Evolutionary conservation across 2,329 filamentous ascomycete species (phyloP), one percentile per base, ranked within the genome.

Genomic region (Zymoseptoria crescenta): DNA sequence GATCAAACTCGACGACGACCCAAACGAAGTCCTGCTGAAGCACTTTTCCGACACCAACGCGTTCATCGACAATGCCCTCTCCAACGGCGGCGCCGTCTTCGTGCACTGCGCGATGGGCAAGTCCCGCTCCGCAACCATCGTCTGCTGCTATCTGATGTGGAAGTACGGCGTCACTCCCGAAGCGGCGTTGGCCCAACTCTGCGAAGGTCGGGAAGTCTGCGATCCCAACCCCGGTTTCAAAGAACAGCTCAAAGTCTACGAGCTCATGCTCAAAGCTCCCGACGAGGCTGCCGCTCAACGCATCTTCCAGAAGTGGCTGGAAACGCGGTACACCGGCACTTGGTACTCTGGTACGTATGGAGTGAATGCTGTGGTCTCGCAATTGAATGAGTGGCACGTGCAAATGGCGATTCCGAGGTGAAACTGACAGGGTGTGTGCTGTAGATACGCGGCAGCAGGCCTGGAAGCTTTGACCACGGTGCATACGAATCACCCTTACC

Each of bases 211-310:
- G 35, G 83, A 87, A n/a, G 83, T 93, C 57, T 91, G 87, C 60
- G 89, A 95, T 69, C 93, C 93, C 3, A 97, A 97, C 71, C 77
- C 83, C 27, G 93, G 91, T 28, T 97, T 97, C 79, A 91, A 93
- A 85, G 79, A 84, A 56, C 94, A 97, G 74, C 81, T 97, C 3
- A 81, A 87, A 65, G 78, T 96, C 57, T 97, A 92, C 79, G 87
- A 90, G 78, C 79, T 87, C 67, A 96, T 96, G 90, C 58, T 75
- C 49, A 66, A 63, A 5, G 64, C 60, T 4, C 29, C 56, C 6
- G 58, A 62, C n/a, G 55, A 64, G 16, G 60, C 54, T 8, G 67
- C 66, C 54, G 66, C 64, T 28, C 62, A 62, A 57, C 55, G n/a
- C 28, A 66, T 74, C 4, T 75, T 75, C 55, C 61, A 71, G 9